Evolutionary conservation across 2,329 filamentous ascomycete genomes (phyloP).

Genomic region (Colletotrichum agaves): DNA sequence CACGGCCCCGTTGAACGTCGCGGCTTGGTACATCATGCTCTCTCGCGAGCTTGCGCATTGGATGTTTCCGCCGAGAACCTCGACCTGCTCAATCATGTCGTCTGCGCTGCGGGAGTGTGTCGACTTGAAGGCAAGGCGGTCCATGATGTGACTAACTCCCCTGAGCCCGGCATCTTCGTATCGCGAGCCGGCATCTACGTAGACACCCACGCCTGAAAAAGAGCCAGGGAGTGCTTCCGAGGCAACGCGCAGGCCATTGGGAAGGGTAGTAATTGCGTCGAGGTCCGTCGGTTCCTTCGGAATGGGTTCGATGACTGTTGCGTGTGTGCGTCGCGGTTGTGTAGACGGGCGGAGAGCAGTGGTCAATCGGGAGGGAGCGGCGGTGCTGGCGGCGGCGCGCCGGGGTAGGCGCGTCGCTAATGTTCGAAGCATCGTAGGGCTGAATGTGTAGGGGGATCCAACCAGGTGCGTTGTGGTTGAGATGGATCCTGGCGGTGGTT

Average conservation of each 20-base stretch:
- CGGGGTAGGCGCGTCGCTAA: slow-evolving; percentile 37
- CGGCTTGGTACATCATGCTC: slow-evolving; percentile 98
- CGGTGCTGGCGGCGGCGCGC: slow-evolving; percentile 12
- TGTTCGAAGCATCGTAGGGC: slow-evolving; percentile 36
- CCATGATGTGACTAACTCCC: slow-evolving; percentile 95
- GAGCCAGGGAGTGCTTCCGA: slow-evolving; percentile 94
- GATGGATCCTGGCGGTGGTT: slow-evolving; percentile 14
- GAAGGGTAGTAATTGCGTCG: slow-evolving; percentile 85
- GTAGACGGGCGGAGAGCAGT: neutral
- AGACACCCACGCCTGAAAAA: slow-evolving; percentile 95
- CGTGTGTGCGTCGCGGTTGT: slow-evolving; percentile 16
- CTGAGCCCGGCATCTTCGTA: slow-evolving; percentile 89
- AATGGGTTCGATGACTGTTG: slow-evolving; percentile 37
- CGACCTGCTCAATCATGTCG: slow-evolving; percentile 87
- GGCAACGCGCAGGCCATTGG: slow-evolving; percentile 93
- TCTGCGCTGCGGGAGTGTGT: slow-evolving; percentile 79
- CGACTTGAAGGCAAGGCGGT: slow-evolving; percentile 93
- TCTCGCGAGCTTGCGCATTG: slow-evolving; percentile 96
- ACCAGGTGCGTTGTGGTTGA: neutral
- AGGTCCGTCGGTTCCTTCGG: slow-evolving; percentile 80
- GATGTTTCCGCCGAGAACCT: slow-evolving; percentile 92
- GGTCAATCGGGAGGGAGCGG: slow-evolving; percentile 8
- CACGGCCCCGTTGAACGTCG: slow-evolving; percentile 95
- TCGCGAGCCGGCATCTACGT: slow-evolving; percentile 93
- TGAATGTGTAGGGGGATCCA: neutral